phyloP scores from a whole-genome alignment of 371 early-diverging fungal species.

The Rhizopus arrhizus region DNA sequence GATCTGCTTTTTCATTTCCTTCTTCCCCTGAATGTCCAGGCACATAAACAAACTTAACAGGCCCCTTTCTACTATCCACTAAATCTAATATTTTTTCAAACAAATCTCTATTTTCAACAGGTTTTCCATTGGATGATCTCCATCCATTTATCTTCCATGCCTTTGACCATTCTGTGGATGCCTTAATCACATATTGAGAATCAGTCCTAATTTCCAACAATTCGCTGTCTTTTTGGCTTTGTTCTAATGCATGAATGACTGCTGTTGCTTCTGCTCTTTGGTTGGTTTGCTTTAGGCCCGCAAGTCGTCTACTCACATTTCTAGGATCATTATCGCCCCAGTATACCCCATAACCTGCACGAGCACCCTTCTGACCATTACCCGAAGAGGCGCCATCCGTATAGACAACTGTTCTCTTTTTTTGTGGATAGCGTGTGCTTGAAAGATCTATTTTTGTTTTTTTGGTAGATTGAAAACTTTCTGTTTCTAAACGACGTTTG shows the following conservation, averaged over 20 bases:
- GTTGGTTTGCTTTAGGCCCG: conserved; percentile 73
- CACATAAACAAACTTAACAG: conserved; percentile 58
- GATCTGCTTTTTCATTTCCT: conserved; percentile 79
- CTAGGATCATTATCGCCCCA: conserved; percentile 75
- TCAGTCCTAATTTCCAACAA: conserved; percentile 69
- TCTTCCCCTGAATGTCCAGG: conserved; percentile 65
- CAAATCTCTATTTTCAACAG: conserved; percentile 76
- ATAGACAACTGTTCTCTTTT: conserved; percentile 49
- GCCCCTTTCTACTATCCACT: conserved; percentile 36
- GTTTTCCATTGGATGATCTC: conserved; percentile 52
- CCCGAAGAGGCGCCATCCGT: conserved; percentile 79
- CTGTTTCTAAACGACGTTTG: background rate
- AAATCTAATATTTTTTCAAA: conserved; percentile 56
- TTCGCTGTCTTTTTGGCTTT: conserved; percentile 25
- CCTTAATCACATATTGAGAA: conserved; percentile 70
- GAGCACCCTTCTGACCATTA: conserved; percentile 66
- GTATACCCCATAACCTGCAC: conserved; percentile 85
- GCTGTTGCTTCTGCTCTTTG: conserved; percentile 87
- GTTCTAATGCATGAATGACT: conserved; percentile 69
- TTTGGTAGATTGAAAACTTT: background rate
- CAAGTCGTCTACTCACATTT: conserved; percentile 71
- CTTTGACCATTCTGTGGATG: conserved; percentile 66
- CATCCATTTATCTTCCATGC: conserved; percentile 72
- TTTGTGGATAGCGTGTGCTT: background rate
- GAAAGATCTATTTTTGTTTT: background rate